Conservation (phyloP, 2,329 filamentous ascomycete species). For the Aspergillus puulaauensis region DNA sequence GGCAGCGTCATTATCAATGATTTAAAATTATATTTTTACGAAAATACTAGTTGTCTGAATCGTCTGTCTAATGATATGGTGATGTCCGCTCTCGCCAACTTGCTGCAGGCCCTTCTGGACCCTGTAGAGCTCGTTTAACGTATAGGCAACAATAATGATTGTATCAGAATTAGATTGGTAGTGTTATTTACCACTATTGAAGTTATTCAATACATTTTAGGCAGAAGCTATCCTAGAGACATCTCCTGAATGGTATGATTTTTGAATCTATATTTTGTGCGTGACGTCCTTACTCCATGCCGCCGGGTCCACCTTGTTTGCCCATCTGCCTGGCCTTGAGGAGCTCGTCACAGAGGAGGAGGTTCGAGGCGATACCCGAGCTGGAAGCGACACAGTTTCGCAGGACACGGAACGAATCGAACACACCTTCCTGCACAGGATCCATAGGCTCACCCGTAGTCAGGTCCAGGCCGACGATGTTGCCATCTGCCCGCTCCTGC, state of each 20-base stretch:
- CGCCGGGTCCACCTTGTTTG: slow-evolving; percentile 42
- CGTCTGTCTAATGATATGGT: background rate
- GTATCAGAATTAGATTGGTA: background rate
- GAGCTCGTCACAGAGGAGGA: slow-evolving; percentile 94
- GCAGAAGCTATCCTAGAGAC: slow-evolving; percentile 10
- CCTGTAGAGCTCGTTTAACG: background rate
- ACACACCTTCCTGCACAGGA: slow-evolving; percentile 86
- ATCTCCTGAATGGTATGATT: slow-evolving; percentile 5
- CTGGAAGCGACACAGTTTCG: slow-evolving; percentile 92
- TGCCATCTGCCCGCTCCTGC: slow-evolving; percentile 81
- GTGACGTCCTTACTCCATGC: slow-evolving; percentile 40
- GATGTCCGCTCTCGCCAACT: too few relatives aligned
- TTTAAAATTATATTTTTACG: background rate
- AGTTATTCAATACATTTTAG: slow-evolving; percentile 21
- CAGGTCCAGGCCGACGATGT: slow-evolving; percentile 82
- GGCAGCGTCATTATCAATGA: background rate
- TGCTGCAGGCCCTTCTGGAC: background rate
- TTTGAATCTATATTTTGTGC: slow-evolving; percentile 18
- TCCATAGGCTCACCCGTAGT: slow-evolving; percentile 92
- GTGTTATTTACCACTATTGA: background rate
- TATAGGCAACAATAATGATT: background rate
- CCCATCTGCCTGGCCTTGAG: slow-evolving; percentile 97
- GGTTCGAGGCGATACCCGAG: slow-evolving; percentile 90
- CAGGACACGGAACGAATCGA: slow-evolving; percentile 92
- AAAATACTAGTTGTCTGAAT: background rate